Evolutionary conservation across 2,329 filamentous ascomycete genomes (phyloP).

Genomic region (Aphanoascus verrucosus): DNA sequence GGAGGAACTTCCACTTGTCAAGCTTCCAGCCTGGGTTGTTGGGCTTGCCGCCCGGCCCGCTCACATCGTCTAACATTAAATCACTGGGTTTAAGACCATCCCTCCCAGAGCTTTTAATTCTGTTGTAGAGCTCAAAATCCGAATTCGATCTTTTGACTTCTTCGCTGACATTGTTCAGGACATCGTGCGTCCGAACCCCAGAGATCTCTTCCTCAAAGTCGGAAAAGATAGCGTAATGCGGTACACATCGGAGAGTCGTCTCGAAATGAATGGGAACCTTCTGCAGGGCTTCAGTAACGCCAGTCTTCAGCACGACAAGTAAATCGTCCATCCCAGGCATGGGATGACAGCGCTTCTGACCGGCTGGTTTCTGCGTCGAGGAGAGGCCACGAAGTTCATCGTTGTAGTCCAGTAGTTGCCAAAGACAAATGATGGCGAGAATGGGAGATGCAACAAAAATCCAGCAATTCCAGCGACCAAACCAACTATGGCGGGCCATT

Average conservation of each 20-base stretch:
- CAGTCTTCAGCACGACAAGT: slow-evolving; percentile 49
- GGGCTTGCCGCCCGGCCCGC: slow-evolving; percentile 31
- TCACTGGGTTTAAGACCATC: slow-evolving; percentile 29
- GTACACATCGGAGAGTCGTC: slow-evolving; percentile 46
- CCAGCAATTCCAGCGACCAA: slow-evolving; percentile 1
- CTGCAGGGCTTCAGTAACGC: slow-evolving; percentile 46
- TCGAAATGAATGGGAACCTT: slow-evolving; percentile 47
- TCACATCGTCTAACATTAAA: slow-evolving; percentile 27
- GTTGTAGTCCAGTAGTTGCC: background rate
- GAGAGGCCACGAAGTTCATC: background rate
- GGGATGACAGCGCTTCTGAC: background rate
- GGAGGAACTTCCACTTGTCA: slow-evolving; percentile 50
- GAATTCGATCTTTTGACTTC: slow-evolving; percentile 31
- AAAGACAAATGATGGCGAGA: background rate
- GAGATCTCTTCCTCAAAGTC: slow-evolving; percentile 46
- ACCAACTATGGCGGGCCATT: background rate
- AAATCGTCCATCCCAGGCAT: slow-evolving; percentile 35
- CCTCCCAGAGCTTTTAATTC: slow-evolving; percentile 35
- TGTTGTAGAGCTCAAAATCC: slow-evolving; percentile 45
- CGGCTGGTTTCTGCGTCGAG: background rate
- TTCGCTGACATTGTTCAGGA: slow-evolving; percentile 36
- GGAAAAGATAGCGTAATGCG: slow-evolving; percentile 48
- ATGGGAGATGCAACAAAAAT: background rate
- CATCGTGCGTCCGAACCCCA: slow-evolving; percentile 42
- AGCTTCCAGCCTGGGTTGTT: slow-evolving; percentile 43